Percentiles rank a stretch among this genome's conserved stretches.
These are phyloP conservation scores for Spongispora temasekensis DNA, from an alignment of 1,284 basidiomycete species.

Conservation along the genomic window DNA sequence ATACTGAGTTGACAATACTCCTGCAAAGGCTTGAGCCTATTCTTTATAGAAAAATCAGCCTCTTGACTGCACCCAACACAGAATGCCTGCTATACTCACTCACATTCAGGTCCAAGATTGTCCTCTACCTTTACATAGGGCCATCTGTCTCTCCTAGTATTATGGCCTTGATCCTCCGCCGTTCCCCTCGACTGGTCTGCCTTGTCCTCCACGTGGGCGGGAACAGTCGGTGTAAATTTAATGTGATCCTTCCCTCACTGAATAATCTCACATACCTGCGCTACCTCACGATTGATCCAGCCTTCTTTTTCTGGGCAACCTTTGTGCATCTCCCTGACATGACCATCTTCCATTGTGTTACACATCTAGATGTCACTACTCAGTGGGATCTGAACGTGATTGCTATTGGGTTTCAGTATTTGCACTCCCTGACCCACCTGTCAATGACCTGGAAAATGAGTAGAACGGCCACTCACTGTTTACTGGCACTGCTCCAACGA, in stretches of 20 bases:
- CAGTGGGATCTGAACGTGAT: background rate
- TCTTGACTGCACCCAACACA: background rate
- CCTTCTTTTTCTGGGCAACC: background rate
- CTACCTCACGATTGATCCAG: background rate
- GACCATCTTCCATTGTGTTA: background rate
- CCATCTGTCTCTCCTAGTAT: background rate
- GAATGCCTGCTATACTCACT: background rate
- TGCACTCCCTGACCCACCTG: slow-evolving; percentile 1
- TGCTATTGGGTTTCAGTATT: background rate
- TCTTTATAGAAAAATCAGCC: slow-evolving; percentile 1
- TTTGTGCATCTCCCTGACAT: background rate
- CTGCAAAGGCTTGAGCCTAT: background rate
- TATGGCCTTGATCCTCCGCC: background rate
- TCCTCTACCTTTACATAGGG: background rate
- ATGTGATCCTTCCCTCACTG: background rate
- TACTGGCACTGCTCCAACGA: background rate
- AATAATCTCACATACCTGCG: background rate
- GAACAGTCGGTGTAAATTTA: background rate
- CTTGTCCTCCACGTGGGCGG: background rate
- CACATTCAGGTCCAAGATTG: background rate
- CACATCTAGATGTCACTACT: background rate
- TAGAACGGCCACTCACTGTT: background rate
- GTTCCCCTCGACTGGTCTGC: background rate
- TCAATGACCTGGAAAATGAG: slow-evolving; percentile 1
- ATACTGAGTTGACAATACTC: background rate